Evolutionary conservation across 2,329 filamentous ascomycete species (phyloP).

Genomic region (Aphanocladium album): DNA sequence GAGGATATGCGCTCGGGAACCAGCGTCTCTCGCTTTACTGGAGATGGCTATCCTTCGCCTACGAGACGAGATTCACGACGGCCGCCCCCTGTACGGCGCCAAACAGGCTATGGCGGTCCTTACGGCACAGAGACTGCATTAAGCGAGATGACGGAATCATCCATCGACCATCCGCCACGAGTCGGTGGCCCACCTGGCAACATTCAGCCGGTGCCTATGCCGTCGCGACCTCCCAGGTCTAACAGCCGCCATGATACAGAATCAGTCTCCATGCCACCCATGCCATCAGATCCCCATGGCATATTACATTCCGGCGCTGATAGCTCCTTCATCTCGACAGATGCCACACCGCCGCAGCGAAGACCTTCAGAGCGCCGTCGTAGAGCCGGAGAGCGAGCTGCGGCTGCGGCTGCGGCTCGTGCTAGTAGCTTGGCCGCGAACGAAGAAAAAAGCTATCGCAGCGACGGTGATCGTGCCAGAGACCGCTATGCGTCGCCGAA

Average conservation of each 20-base stretch:
- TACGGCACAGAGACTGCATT: constrained; percentile 24
- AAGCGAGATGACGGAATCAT: constrained; percentile 33
- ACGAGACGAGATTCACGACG: constrained; percentile 32
- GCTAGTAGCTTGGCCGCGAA: constrained; percentile 44
- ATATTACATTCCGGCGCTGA: constrained; percentile 28
- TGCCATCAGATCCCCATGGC: constrained; percentile 49
- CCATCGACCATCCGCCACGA: constrained; percentile 23
- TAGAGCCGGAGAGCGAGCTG: constrained; percentile 39
- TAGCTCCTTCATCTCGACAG: constrained; percentile 26
- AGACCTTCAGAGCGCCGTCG: constrained; percentile 42
- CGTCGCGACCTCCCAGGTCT: constrained; percentile 23
- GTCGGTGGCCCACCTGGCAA: constrained; percentile 14
- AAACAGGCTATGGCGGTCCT: constrained; percentile 24
- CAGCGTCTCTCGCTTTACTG: constrained; percentile 61
- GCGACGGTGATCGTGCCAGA: constrained; percentile 32
- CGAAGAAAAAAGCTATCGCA: constrained; percentile 35
- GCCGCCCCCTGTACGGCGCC: constrained; percentile 27
- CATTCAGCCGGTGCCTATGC: not conserved
- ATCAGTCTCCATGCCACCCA: constrained; percentile 46
- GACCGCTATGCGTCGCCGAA: constrained; percentile 36
- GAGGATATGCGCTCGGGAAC: constrained; percentile 55
- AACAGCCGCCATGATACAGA: constrained; percentile 29
- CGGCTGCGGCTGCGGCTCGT: constrained; percentile 42
- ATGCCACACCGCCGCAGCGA: constrained; percentile 36
- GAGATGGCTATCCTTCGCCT: constrained; percentile 57